These are phyloP conservation scores for Austroboletus eburneus DNA, from an alignment of 768 basidiomycete genomes.

Conservation along the genomic window DNA sequence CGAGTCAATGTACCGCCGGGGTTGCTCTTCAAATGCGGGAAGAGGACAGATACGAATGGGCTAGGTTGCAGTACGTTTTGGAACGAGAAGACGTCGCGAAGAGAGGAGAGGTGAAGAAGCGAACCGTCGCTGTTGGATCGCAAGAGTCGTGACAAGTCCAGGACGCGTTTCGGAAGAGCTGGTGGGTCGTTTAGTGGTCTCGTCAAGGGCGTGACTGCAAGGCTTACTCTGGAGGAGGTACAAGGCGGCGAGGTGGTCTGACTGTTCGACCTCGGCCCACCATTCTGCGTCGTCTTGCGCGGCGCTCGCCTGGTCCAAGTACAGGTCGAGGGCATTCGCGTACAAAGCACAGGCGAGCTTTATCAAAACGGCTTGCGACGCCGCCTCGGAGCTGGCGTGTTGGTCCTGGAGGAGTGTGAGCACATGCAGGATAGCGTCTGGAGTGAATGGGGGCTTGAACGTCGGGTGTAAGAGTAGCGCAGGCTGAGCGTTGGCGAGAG, in stretches of 20 bases:
- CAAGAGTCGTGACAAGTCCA: conserved; percentile 38
- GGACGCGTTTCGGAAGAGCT: conserved; percentile 28
- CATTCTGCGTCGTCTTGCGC: conserved; percentile 78
- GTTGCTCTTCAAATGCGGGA: conserved; percentile 54
- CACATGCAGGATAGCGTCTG: conserved; percentile 14
- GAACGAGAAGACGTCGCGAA: conserved; percentile 48
- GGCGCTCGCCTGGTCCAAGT: conserved; percentile 61
- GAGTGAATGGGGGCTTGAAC: conserved; percentile 19
- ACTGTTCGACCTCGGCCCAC: conserved; percentile 76
- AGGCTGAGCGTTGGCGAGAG: conserved; percentile 11
- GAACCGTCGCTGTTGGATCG: conserved; percentile 43
- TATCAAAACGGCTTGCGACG: conserved; percentile 37
- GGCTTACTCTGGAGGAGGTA: conserved; percentile 78
- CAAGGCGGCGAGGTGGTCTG: conserved; percentile 47
- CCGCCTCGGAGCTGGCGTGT: conserved; percentile 1
- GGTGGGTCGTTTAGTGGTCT: conserved; percentile 2
- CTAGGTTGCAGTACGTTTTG: conserved; percentile 42
- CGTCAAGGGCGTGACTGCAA: conserved; percentile 2
- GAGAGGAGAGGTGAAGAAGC: conserved; percentile 44
- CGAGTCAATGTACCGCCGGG: conserved; percentile 23
- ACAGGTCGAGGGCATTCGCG: conserved; percentile 57
- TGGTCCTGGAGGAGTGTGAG: conserved; percentile 16
- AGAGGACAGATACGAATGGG: conserved; percentile 53
- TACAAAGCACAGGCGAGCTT: conserved; percentile 59
- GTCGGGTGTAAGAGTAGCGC: conserved; percentile 12